phyloP scores from a whole-genome alignment of 2,329 filamentous ascomycete genomes.

The Albifimbria verrucaria region DNA sequence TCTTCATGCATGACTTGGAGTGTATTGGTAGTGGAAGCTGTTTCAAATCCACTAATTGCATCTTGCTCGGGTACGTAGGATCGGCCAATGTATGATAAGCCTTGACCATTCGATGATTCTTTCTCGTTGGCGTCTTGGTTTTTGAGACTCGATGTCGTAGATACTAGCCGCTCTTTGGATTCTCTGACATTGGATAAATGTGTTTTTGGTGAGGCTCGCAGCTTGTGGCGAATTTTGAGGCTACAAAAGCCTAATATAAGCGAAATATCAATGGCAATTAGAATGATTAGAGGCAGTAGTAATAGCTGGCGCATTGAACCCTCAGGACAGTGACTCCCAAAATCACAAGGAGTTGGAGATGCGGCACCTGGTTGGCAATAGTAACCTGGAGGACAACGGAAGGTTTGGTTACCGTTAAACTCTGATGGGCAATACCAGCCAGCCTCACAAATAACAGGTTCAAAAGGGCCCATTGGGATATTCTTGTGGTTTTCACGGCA shows the following conservation, averaged over 20 bases:
- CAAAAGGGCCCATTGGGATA: constrained; percentile 42
- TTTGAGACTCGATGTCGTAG: constrained; percentile 30
- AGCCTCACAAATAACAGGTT: constrained; percentile 47
- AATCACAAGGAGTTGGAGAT: constrained; percentile 42
- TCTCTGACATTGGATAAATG: constrained; percentile 13
- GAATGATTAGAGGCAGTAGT: constrained; percentile 39
- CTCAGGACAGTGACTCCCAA: constrained; percentile 42
- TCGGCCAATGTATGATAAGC: no score
- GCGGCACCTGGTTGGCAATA: constrained; percentile 50
- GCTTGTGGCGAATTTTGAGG: constrained; percentile 14
- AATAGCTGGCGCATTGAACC: constrained; percentile 38
- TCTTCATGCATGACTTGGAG: no score
- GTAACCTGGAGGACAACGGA: constrained; percentile 42
- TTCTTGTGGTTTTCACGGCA: constrained; percentile 31
- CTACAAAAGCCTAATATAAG: constrained; percentile 29
- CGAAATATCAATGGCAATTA: constrained; percentile 39
- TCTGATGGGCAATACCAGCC: constrained; percentile 49
- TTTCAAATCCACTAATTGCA: no score
- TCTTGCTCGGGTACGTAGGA: no score
- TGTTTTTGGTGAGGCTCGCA: constrained; percentile 11
- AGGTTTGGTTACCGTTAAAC: constrained; percentile 32
- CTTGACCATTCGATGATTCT: no score
- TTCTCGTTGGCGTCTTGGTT: constrained; percentile 26
- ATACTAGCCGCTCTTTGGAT: constrained; percentile 24
- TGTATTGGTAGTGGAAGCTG: no score